Percentiles rank a stretch among this genome's conserved stretches.
phyloP scores from a whole-genome alignment of 805 yeast genomes.

The Blastobotrys muscicola region DNA sequence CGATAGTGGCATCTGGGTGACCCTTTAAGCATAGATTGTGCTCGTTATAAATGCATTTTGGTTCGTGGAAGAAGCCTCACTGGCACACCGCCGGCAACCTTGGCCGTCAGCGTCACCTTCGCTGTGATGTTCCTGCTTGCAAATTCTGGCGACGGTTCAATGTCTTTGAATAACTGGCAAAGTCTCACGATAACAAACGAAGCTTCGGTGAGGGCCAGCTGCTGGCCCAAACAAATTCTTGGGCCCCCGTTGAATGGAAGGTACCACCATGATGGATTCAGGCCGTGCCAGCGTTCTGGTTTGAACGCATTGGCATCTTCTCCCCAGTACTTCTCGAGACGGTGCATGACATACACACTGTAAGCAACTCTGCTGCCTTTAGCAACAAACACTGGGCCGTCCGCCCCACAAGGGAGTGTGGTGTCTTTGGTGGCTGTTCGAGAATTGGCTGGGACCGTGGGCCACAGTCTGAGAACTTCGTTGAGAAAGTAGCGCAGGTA shows the following conservation, averaged over 20 bases:
- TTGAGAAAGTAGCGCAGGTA: constrained; percentile 36
- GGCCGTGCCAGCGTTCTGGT: constrained; percentile 40
- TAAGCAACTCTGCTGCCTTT: constrained; percentile 34
- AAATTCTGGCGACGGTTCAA: constrained; percentile 7
- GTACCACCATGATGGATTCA: constrained; percentile 34
- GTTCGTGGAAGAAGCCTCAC: too few relatives aligned
- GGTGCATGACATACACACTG: constrained; percentile 32
- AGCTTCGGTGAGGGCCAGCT: constrained; percentile 41
- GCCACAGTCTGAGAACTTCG: constrained; percentile 38
- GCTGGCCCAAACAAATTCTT: constrained; percentile 42
- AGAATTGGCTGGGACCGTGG: constrained; percentile 38
- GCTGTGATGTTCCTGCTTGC: constrained; percentile 25
- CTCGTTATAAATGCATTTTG: not conserved
- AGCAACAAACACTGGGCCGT: constrained; percentile 33
- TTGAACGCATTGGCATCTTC: constrained; percentile 33
- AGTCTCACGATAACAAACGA: constrained; percentile 34
- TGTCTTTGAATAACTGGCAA: constrained; percentile 24
- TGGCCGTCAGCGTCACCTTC: constrained; percentile 16
- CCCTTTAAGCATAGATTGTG: not conserved
- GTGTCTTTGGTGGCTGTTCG: constrained; percentile 36
- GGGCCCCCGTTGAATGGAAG: constrained; percentile 43
- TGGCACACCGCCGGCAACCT: constrained; percentile 14
- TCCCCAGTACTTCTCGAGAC: constrained; percentile 33
- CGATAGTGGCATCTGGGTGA: not conserved
- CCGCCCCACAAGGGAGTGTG: constrained; percentile 38